Conservation (phyloP, 352 stramenopile species). For the Pythium apleroticum region DNA sequence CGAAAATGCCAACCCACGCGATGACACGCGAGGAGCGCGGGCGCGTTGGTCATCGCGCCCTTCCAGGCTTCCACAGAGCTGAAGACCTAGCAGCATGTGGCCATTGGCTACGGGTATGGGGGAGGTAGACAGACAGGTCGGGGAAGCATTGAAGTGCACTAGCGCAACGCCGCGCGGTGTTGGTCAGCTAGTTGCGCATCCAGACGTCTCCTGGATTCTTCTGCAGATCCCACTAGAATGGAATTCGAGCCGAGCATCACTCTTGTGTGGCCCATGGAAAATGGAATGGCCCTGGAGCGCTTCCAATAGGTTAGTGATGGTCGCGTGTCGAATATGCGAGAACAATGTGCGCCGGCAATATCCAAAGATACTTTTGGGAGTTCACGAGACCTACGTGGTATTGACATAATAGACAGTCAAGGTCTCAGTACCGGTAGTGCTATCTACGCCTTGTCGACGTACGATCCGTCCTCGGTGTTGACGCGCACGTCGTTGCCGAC, state of each 20-base stretch:
- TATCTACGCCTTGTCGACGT: constrained; percentile 71
- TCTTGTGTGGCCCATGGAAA: not conserved
- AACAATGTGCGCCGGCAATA: not conserved
- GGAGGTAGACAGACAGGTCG: not conserved
- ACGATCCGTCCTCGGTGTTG: constrained; percentile 69
- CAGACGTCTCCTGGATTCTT: not conserved
- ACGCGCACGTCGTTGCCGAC: constrained; percentile 75
- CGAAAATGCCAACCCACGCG: not conserved
- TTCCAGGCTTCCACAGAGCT: not conserved
- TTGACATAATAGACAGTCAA: too few species aligned
- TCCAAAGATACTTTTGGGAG: not conserved
- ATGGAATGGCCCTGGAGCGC: not conserved
- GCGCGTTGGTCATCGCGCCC: not conserved
- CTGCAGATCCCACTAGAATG: not conserved
- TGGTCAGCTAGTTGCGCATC: not conserved
- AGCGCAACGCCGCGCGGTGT: not conserved
- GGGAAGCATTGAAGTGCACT: not conserved
- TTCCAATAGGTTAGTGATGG: not conserved
- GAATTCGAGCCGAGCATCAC: not conserved
- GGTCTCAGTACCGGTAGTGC: not conserved
- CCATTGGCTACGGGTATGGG: not conserved
- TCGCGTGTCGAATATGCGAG: constrained; percentile 1
- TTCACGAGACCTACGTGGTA: not conserved
- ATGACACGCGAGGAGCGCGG: not conserved
- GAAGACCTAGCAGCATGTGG: not conserved